These are phyloP conservation scores for Arabis hirsuta DNA, from an alignment of 345 rosid genomes.

Conservation along the genomic window DNA sequence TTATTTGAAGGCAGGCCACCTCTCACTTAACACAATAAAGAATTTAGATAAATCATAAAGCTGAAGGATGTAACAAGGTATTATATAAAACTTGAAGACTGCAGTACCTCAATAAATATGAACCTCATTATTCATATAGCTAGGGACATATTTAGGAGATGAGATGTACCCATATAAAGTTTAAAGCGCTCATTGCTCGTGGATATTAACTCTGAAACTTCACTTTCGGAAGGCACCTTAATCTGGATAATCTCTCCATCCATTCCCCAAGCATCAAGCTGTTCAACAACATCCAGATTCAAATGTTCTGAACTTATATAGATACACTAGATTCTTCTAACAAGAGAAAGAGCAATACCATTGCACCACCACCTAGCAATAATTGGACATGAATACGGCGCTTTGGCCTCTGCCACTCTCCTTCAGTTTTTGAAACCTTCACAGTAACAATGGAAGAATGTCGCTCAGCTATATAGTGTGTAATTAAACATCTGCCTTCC, in stretches of 20 bases:
- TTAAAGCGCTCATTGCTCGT: constrained; percentile 55
- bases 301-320: constrained; percentile 17
- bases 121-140: not conserved
- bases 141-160: not conserved
- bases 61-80: not conserved
- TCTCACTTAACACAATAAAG: not conserved
- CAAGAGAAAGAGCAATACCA: constrained; percentile 47
- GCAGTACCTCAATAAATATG: constrained; percentile 2
- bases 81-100: constrained; percentile 2
- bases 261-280: constrained; percentile 84
- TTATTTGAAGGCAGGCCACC: not conserved
- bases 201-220: constrained; percentile 52
- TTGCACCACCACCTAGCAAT: constrained; percentile 83
- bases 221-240: constrained; percentile 58
- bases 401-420: constrained; percentile 81
- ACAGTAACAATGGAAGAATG: constrained; percentile 64
- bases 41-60: not conserved
- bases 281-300: constrained; percentile 34
- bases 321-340: not conserved
- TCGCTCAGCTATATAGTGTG: constrained; percentile 67
- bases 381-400: constrained; percentile 69
- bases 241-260: constrained; percentile 81
- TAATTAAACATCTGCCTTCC: constrained; percentile 64
- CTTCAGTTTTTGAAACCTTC: constrained; percentile 66
- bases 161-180: constrained; percentile 62